These are phyloP conservation scores for Acanthamoeba royreba DNA, from an alignment of 208 protist genomes.

Conservation along the genomic window DNA sequence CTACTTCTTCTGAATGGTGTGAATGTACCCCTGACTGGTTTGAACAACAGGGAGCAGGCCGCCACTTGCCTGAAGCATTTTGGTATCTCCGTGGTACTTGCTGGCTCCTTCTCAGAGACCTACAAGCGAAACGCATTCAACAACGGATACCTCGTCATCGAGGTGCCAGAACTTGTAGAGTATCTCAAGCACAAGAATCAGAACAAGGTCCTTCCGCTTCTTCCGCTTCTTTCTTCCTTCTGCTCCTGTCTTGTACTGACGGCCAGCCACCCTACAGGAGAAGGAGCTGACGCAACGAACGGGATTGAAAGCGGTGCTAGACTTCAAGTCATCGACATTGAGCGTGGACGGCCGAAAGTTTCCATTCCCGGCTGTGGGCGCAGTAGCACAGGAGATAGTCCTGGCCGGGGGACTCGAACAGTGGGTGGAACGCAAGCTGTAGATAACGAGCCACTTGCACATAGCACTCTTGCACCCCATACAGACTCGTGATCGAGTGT, in stretches of 20 bases:
- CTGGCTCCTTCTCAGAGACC: slow-evolving; percentile 74
- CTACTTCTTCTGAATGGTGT: neutral
- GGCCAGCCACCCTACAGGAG: neutral
- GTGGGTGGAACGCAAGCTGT: slow-evolving; percentile 47
- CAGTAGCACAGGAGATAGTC: slow-evolving; percentile 70
- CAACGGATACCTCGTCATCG: slow-evolving; percentile 73
- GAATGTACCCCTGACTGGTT: neutral
- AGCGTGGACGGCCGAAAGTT: neutral
- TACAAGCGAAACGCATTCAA: slow-evolving; percentile 80
- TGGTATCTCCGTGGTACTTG: slow-evolving; percentile 63
- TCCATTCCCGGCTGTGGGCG: slow-evolving; percentile 58
- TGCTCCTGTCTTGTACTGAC: neutral
- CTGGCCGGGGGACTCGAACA: slow-evolving; percentile 70
- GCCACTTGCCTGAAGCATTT: slow-evolving; percentile 8
- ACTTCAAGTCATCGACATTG: slow-evolving; percentile 44
- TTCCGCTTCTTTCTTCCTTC: neutral
- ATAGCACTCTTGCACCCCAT: too few species aligned
- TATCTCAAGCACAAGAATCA: slow-evolving; percentile 37
- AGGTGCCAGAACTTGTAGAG: slow-evolving; percentile 53
- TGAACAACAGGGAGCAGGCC: neutral
- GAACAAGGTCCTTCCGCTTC: neutral
- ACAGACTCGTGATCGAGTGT: too few species aligned
- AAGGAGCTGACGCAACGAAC: neutral
- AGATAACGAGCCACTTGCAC: neutral
- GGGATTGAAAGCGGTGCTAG: neutral